Evolutionary conservation across 225 moss, liverwort and hornwort genomes (phyloP).

Genomic region (Physcomitrellopsis africana): DNA sequence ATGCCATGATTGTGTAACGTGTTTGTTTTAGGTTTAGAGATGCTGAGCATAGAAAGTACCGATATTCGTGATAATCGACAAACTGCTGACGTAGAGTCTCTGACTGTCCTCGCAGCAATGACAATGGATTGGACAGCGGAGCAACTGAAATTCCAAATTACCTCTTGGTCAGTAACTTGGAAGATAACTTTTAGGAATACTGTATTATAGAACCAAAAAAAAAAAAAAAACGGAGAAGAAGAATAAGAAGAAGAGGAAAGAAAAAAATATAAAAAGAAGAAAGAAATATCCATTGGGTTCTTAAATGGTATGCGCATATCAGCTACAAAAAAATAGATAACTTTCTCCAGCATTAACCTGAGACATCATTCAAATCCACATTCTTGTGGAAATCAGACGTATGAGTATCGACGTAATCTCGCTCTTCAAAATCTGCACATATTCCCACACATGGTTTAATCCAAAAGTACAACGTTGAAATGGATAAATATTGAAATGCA

Average conservation of each 20-base stretch:
- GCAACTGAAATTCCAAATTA: constrained; percentile 32
- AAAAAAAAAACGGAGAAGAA: too few species aligned
- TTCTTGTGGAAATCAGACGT: constrained; percentile 27
- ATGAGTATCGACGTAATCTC: constrained; percentile 19
- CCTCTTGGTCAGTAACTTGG: constrained; percentile 25
- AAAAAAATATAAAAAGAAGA: neutral
- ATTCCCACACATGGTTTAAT: neutral
- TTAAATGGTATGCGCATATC: constrained; percentile 4
- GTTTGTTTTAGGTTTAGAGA: neutral
- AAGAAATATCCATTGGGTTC: neutral
- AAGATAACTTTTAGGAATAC: neutral
- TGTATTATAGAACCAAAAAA: too few species aligned
- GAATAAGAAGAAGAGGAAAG: too few species aligned
- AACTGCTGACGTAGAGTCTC: constrained; percentile 67
- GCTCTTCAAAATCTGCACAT: constrained; percentile 30
- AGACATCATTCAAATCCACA: constrained; percentile 35
- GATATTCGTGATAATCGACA: constrained; percentile 53
- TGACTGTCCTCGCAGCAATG: constrained; percentile 61
- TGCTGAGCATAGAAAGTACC: constrained; percentile 38
- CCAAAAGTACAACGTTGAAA: neutral
- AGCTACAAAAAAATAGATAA: neutral
- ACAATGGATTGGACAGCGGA: constrained; percentile 44
- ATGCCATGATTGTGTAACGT: neutral
- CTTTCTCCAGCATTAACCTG: constrained; percentile 26
- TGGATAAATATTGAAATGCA: neutral